phyloP scores from a whole-genome alignment of 176 grass and related monocot genomes.

The Ampelocalamus luodianensis region DNA sequence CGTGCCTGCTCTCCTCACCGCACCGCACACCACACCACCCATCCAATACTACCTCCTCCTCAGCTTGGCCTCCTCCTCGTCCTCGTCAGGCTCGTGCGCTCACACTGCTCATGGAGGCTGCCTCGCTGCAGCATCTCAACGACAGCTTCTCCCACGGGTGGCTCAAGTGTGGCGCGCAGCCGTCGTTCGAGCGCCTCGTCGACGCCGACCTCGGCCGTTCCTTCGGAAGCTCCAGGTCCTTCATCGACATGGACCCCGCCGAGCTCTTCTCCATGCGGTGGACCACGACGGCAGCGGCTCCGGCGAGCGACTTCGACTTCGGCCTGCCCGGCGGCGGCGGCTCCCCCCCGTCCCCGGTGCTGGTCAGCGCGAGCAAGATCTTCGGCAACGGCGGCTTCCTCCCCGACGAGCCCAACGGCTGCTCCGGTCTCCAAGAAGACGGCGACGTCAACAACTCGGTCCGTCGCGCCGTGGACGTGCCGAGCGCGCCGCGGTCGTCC shows the following conservation, averaged over 20 bases:
- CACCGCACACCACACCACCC: constrained; percentile 24
- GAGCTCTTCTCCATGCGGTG: constrained; percentile 87
- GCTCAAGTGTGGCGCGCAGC: constrained; percentile 33
- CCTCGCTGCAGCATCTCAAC: constrained; percentile 43
- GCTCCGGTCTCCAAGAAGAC: neutral
- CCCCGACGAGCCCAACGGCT: constrained; percentile 34
- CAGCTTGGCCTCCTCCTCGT: neutral
- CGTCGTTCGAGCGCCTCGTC: neutral
- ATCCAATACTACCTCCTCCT: neutral
- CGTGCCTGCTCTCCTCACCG: constrained; percentile 25
- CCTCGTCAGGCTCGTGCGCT: neutral
- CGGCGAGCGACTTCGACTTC: constrained; percentile 52
- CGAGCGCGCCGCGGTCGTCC: constrained; percentile 14
- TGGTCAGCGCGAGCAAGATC: constrained; percentile 55
- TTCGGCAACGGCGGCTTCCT: constrained; percentile 60
- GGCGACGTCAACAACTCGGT: neutral
- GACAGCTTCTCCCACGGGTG: constrained; percentile 76
- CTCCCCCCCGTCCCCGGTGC: neutral
- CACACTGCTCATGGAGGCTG: constrained; percentile 49
- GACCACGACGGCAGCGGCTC: constrained; percentile 29
- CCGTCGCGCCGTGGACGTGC: neutral
- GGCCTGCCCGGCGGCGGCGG: neutral
- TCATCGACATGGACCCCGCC: constrained; percentile 77
- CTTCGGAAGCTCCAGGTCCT: constrained; percentile 57
- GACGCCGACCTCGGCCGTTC: constrained; percentile 39